Evolutionary conservation across 225 moss, liverwort and hornwort species (phyloP).

Genomic region (Physcomitrellopsis africana): DNA sequence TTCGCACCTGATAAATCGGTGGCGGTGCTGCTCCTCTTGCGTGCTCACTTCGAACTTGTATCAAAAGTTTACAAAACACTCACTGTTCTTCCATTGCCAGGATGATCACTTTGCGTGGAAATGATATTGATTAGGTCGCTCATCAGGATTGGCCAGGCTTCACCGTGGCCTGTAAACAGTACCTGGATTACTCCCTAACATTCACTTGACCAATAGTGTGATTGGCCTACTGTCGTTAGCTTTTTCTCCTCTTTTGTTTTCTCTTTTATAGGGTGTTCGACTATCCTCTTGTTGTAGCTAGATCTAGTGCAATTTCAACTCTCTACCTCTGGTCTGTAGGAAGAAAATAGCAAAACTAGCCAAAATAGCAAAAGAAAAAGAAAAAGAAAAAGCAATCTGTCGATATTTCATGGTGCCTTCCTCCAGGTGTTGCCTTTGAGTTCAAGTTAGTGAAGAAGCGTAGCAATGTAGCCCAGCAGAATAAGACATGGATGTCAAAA

Average conservation of each 20-base stretch:
- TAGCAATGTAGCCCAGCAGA: too few relatives aligned
- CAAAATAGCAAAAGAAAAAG: neutral
- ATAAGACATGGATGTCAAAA: too few relatives aligned
- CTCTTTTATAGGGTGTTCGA: slow-evolving; percentile 19
- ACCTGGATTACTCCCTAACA: slow-evolving; percentile 17
- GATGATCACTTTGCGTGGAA: slow-evolving; percentile 30
- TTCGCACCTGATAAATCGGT: slow-evolving; percentile 28
- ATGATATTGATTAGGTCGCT: slow-evolving; percentile 25
- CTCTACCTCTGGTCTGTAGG: neutral
- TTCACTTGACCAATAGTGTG: slow-evolving; percentile 30
- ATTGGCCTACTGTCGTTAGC: slow-evolving; percentile 33
- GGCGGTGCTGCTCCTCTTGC: too few relatives aligned
- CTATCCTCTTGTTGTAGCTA: slow-evolving; percentile 19
- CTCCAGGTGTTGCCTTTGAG: too few relatives aligned
- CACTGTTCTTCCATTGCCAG: slow-evolving; percentile 23
- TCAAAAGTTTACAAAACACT: slow-evolving; percentile 28
- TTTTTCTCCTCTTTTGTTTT: neutral
- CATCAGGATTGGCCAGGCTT: neutral
- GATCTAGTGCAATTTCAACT: neutral
- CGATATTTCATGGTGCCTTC: too few relatives aligned
- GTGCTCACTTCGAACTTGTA: slow-evolving; percentile 20
- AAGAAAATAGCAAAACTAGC: neutral
- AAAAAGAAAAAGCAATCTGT: too few relatives aligned
- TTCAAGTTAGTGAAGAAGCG: too few relatives aligned
- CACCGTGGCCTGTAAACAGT: neutral